Evolutionary conservation across 2,329 filamentous ascomycete species (phyloP), one percentile per base, ranked within the genome.

Genomic region (Whalleya microplaca): DNA sequence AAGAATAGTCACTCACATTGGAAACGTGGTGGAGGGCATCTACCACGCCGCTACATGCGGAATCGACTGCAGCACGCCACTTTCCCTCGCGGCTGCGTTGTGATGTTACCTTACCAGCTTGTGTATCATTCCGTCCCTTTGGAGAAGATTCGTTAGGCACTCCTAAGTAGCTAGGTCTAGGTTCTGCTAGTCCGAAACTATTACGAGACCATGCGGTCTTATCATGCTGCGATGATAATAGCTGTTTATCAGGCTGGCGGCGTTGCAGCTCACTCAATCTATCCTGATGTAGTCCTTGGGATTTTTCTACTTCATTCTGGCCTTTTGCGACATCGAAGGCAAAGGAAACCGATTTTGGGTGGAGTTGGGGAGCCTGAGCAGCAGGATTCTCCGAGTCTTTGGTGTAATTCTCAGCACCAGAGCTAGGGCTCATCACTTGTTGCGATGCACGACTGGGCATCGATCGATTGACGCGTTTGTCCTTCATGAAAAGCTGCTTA

Each of bases 41-140:
- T 42, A 57, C 45, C n/a, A 62, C 48, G 1, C 59, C 55, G 12
- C 37, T 21, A 20, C 54, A 60, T 3, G 62, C 62, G 2, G 21
- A 54, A 21, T 62, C 51, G 14, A 64, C 59, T 46, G 59, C 56
- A 2, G 55, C 48, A 47, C 60, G 45, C 59, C 59, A 64, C 45
- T 48, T 59, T 10, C 19, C 32, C 41, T 62, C 59, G n/a, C 52
- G 41, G 16, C 7, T 44, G 14, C 47, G 20, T 32, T 48, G 42
- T 4, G 37, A 21, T 27, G 18, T 23, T 21, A 14, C n/a, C 10
- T 51, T 42, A 2, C 23, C 42, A 20, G 21, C 23, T 18, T 29
- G 40, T 10, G 16, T 32, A 8, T 23, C 20, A 23, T 37, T 18
- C 37, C 12, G 12, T 20, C 21, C 46, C 41, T 19, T 19, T 7